Base-by-base conservation (phyloP, 306 rosid species). In the Mucuna pruriens region DNA sequence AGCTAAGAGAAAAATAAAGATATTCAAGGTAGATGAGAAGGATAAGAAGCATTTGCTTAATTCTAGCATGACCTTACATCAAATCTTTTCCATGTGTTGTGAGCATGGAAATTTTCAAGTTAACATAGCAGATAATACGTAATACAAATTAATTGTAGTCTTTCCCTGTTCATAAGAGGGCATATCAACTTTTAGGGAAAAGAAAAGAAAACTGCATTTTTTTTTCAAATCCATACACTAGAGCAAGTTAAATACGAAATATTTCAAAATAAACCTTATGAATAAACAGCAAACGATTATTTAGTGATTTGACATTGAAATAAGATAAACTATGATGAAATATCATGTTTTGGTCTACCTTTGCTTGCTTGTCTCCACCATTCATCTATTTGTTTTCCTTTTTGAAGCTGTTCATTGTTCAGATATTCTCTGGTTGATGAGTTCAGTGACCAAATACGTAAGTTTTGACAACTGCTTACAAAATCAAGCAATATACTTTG, bases 291-390 rank as follows among this genome's bases (percentile, higher is more conserved):
- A 64, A 77, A 75, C 72, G n/a, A 70, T 36, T 70, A 34, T 33
- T 46, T 39, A 67, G 25, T 34, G 54, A 75, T 76, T 74, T 62
- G 70, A 57, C 68, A 83, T 44, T 17, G 72, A 80, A 64, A 64
- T 38, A 20, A 33, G 75, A 75, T 76, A 71, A 58, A 58, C 65
- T 55, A 65, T 39, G 29, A 66, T 65, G 38, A 82, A 73, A 82
- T 26, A 29, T 26, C 71, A n/a, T 78, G 74, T 49, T 78, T 51
- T 33, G 71, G 76, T 46, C 45, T 89, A 93, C 98, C 99, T 95
- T 95, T 93, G 89, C 88, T 91, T 7, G 94, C 96, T 88, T 92
- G 97, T 85, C 91, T 93, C 99, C 98, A 95, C 99, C 99, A 95
- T 87, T 93, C 99, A 88, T 95, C 99, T 80, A 95, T 95, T 86